A percentile compares a stretch with the other conserved stretches of the same genome.
These are phyloP conservation scores for Auricularia cornea DNA, from an alignment of 768 basidiomycete genomes.

Conservation along the genomic window DNA sequence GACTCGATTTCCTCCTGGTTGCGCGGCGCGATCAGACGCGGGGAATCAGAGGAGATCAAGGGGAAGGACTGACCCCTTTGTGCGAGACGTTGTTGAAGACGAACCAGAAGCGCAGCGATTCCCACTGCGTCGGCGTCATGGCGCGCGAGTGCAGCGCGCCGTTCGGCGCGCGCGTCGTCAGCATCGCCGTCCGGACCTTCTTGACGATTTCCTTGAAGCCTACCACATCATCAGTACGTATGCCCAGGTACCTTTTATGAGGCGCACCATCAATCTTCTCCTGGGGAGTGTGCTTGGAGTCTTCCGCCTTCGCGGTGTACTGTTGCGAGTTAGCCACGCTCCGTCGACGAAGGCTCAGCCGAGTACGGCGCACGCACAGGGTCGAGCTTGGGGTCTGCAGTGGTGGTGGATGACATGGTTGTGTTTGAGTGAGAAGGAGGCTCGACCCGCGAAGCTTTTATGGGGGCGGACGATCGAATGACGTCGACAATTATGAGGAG, in stretches of 20 bases:
- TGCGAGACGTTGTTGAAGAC: slow-evolving; percentile 63
- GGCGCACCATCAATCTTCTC: slow-evolving; percentile 58
- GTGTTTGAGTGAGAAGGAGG: neutral
- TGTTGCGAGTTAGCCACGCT: too few relatives aligned
- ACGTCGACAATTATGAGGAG: too few relatives aligned
- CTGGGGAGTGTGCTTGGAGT: slow-evolving; percentile 43
- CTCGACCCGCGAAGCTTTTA: too few relatives aligned
- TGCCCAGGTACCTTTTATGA: neutral
- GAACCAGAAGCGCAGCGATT: slow-evolving; percentile 41
- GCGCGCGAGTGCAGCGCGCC: slow-evolving; percentile 72
- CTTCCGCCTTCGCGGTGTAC: slow-evolving; percentile 56
- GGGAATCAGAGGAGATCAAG: neutral
- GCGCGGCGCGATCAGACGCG: neutral
- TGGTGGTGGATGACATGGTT: slow-evolving; percentile 8
- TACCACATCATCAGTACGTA: slow-evolving; percentile 15
- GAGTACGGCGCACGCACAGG: slow-evolving; percentile 24
- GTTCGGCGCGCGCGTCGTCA: slow-evolving; percentile 60
- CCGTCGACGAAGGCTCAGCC: too few relatives aligned
- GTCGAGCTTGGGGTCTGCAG: slow-evolving; percentile 39
- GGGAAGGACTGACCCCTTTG: slow-evolving; percentile 37
- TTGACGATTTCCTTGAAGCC: slow-evolving; percentile 60
- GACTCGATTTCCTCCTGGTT: slow-evolving; percentile 55
- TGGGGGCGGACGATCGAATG: too few relatives aligned
- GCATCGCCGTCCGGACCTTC: slow-evolving; percentile 59
- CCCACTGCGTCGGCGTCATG: slow-evolving; percentile 51